Base-by-base conservation (phyloP, 345 rosid genomes). In the Citrus unshiu region DNA sequence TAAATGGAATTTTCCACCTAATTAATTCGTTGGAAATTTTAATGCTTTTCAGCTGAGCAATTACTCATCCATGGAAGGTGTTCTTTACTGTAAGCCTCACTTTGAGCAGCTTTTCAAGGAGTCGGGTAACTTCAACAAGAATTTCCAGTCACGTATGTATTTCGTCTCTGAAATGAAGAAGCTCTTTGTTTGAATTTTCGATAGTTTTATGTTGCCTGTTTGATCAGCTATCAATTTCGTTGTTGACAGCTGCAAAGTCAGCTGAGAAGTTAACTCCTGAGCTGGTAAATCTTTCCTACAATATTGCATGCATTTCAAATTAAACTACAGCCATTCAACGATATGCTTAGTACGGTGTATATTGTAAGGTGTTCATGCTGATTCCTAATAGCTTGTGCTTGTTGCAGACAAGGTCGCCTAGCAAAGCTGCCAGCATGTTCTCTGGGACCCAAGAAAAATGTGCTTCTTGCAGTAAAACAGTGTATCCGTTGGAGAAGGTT, bases 371-470 rank as follows among this genome's bases (percentile, higher is more conserved):
- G 54, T 35, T 49, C 74, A 71, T 68, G 73, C 83, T 86, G 73
- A 78, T 80, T 71, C 81, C 59, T 57, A 40, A 68, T 77, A 63
- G 80, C 78, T 74, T 86, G 76, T 79, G 66, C 77, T 85, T 68
- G 49, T 89, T 81, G 78, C 89, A 96, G 99, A 90, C 93, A 66
- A 91, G 94, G 80, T 93, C 99, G 18, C 96, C 98, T 58, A 94
- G 99, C 85, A 91, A 91, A 87, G 92, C 98, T 49, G 99, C 98
- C 32, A 68, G 98, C 83, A 92, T 91, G 98, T 97, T 94, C 81
- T 93, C 98, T 46, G 99, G 99, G 73, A 97, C 99, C 2, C 98
- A 90, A 84, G 99, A 97, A 65, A 97, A 97, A 77, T 97, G 99
- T 37, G 97, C 96, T 75, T 89, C 98, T 75, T 97, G 98, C 84